Evolutionary conservation across 2,329 filamentous ascomycete genomes (phyloP), one percentile per base, ranked within the genome.

Genomic region (Knoxdaviesia capensis): DNA sequence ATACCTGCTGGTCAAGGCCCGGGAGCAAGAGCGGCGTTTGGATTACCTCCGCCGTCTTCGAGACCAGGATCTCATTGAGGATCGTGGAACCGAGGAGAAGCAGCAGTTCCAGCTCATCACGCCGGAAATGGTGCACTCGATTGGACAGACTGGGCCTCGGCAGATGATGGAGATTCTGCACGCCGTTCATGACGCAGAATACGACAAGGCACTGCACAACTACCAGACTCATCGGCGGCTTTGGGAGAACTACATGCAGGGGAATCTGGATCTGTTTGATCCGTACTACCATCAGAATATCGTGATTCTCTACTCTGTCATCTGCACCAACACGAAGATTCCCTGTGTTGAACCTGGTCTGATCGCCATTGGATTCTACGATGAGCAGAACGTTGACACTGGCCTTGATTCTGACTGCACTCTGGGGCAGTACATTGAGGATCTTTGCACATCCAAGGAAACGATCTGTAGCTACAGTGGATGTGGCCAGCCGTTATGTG

Each of bases 271-370:
- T 52, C 68, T 96, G 1, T 98, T 94, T 51, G 86, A 98, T 54
- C 90, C 92, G 0, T 90, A 86, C 54, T 82, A 85, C 1, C 92
- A 98, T 53, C 90, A 98, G 53, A 94, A 90, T 53, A 94, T 98
- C 45, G 85, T 92, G 7, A 83, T 96, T 2, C 64, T 98, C 6
- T 92, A 92, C 59, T 96, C 88, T 10, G 75, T 90, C 29, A 88
- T 94, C 41, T 96, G 88, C 55, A 94, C 87, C 0, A 77, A 80
- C 46, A 94, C 86, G 1, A 93, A 90, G 42, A 86, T 94, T 36
- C 90, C 90, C 1, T 98, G 90, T 53, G 77, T 79, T 38, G 92
- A 92, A 30, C 90, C 90, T 1, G 84, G 86, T 45, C 67, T 94
- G n/a, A 73, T 96, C 36, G 82, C 83, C 10, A 73, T 98, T 44